Percentiles rank a stretch among this genome's conserved stretches.
Evolutionary conservation across 176 grass and related monocot genomes (phyloP).

Genomic region (Aegilops sharonensis): DNA sequence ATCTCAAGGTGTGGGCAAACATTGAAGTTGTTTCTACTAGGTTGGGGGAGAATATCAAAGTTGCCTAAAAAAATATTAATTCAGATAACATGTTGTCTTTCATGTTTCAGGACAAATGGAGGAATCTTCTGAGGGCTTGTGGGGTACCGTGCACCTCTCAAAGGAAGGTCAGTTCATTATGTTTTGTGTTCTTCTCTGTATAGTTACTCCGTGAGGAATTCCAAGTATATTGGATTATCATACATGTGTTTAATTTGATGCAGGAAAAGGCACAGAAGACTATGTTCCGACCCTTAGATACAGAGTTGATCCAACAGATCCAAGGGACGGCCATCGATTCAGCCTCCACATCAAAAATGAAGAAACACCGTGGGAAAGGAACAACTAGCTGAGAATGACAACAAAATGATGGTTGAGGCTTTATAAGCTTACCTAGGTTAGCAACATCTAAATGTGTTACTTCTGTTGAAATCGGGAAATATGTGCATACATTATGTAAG

Average conservation of each 20-base stretch:
- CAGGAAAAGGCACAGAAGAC: not conserved
- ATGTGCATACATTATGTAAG: not conserved
- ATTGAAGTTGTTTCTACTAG: not conserved
- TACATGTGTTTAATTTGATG: not conserved
- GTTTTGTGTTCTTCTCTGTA: not conserved
- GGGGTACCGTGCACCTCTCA: not conserved
- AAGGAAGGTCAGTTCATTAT: not conserved
- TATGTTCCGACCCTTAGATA: not conserved
- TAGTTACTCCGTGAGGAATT: not conserved
- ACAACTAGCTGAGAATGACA: not conserved
- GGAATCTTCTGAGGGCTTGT: not conserved
- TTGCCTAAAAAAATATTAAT: not conserved
- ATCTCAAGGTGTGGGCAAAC: slow-evolving; percentile 26
- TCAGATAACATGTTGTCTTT: not conserved
- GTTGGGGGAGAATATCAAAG: not conserved
- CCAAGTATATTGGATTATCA: not conserved
- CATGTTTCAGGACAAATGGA: not conserved
- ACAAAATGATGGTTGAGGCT: not conserved
- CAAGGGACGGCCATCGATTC: not conserved
- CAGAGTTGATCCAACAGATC: not conserved
- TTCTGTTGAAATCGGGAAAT: not conserved
- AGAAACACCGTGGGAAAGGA: not conserved
- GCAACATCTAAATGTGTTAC: not conserved
- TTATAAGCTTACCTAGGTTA: not conserved
- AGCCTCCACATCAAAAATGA: not conserved